These are phyloP conservation scores for Miscanthus sacchariflorus DNA, from an alignment of 202 grass and related monocot genomes.

Conservation along the genomic window DNA sequence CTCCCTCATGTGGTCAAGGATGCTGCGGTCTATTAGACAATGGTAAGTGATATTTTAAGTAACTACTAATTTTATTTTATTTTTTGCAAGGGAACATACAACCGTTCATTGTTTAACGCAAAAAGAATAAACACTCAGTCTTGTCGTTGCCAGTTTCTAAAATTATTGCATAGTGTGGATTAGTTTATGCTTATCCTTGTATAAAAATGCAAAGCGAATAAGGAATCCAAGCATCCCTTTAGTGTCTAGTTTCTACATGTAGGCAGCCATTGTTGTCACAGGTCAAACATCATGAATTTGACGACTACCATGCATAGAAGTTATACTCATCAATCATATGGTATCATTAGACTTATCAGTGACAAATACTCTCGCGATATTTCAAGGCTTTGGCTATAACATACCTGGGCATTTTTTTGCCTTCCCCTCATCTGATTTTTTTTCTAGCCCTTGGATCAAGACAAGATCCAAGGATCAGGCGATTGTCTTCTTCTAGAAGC, in stretches of 20 bases:
- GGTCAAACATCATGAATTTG: too few relatives aligned
- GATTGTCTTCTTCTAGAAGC: neutral
- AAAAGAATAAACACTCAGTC: neutral
- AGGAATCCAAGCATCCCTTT: neutral
- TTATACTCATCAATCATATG: too few relatives aligned
- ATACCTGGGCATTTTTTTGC: neutral
- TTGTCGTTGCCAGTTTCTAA: neutral
- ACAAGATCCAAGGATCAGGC: neutral
- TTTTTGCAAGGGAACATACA: neutral
- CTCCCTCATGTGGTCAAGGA: too few relatives aligned
- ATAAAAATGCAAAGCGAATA: neutral
- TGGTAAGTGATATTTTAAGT: neutral
- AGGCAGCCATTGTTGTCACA: too few relatives aligned
- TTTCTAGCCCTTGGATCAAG: neutral
- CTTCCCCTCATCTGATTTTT: neutral
- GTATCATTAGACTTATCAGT: neutral
- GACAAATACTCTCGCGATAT: neutral
- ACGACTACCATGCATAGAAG: too few relatives aligned
- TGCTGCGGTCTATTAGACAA: too few relatives aligned
- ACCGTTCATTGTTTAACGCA: neutral
- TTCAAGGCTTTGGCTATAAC: neutral
- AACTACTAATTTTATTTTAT: neutral
- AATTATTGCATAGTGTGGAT: neutral
- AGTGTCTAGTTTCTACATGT: too few relatives aligned
- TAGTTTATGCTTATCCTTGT: slow-evolving; percentile 11